Evolutionary conservation across 176 grass and related monocot genomes (phyloP).

Genomic region (Phoenix dactylifera): DNA sequence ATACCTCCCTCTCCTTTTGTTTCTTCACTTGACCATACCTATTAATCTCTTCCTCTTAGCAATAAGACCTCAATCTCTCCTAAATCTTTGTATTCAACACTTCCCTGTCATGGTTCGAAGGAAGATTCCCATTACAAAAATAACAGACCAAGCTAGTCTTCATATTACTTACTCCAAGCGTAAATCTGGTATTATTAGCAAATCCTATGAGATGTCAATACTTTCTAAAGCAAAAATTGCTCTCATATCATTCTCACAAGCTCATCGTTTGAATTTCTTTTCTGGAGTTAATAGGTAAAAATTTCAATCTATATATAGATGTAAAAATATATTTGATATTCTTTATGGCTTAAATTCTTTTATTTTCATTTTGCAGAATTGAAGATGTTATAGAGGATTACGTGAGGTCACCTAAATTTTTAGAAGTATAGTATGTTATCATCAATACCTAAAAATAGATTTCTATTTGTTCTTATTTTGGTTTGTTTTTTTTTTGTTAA

Average conservation of each 20-base stretch:
- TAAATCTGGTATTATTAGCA: neutral
- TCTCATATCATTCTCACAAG: slow-evolving; percentile 6
- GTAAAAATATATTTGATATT: too few species aligned
- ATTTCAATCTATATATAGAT: too few species aligned
- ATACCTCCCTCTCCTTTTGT: too few species aligned
- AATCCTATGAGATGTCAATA: neutral
- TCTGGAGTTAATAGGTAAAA: neutral
- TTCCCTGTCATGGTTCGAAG: neutral
- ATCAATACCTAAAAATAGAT: too few species aligned
- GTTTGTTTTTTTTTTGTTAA: neutral
- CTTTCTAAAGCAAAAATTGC: neutral
- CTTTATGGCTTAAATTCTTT: neutral
- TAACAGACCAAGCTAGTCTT: neutral
- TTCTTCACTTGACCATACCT: too few species aligned
- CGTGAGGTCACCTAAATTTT: neutral
- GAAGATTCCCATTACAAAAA: neutral
- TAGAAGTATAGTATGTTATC: slow-evolving; percentile 1
- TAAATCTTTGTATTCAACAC: neutral
- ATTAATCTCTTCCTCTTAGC: too few species aligned
- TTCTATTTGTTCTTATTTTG: neutral
- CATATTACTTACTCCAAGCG: slow-evolving; percentile 4
- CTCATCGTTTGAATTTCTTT: neutral
- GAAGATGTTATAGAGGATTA: neutral
- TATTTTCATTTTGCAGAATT: neutral
- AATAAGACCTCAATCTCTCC: too few species aligned